These are phyloP conservation scores for Fusarium denticulatum DNA, from an alignment of 2,329 filamentous ascomycete species.

Conservation along the genomic window DNA sequence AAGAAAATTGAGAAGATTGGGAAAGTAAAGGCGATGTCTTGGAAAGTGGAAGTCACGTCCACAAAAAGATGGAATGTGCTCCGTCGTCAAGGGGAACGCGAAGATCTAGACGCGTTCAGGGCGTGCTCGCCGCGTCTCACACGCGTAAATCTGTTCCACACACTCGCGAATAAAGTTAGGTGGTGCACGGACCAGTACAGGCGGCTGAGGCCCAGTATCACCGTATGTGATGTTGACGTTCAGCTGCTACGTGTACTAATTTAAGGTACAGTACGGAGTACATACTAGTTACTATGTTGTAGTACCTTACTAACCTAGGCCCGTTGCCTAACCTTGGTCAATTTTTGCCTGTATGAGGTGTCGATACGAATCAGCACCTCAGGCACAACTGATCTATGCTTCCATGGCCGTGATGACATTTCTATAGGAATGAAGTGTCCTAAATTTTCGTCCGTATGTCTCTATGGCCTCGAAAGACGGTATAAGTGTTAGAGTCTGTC, in stretches of 20 bases:
- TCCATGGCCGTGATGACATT: background rate
- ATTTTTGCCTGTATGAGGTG: background rate
- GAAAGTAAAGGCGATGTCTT: conserved; percentile 22
- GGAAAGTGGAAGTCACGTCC: conserved; percentile 15
- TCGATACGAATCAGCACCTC: background rate
- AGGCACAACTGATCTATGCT: background rate
- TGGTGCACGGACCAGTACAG: background rate
- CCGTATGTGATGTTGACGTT: background rate
- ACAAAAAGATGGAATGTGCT: conserved; percentile 20
- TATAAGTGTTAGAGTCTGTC: background rate
- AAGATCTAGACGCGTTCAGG: conserved; percentile 4
- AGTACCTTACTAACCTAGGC: no score
- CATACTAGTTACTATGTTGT: no score
- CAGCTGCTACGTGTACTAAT: background rate
- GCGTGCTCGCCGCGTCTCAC: background rate
- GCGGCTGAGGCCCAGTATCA: no score
- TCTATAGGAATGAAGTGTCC: background rate
- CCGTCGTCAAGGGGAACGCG: conserved; percentile 36
- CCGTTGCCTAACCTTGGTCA: background rate
- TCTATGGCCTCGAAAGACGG: conserved; percentile 15
- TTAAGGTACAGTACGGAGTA: no score
- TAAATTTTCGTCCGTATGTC: background rate
- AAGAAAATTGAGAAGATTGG: background rate
- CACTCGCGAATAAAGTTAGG: background rate
- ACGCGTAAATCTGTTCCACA: conserved; percentile 19